These are phyloP conservation scores for Jimgerdemannia flammicorona DNA, from an alignment of 192 early-diverging fungal species.

Conservation along the genomic window DNA sequence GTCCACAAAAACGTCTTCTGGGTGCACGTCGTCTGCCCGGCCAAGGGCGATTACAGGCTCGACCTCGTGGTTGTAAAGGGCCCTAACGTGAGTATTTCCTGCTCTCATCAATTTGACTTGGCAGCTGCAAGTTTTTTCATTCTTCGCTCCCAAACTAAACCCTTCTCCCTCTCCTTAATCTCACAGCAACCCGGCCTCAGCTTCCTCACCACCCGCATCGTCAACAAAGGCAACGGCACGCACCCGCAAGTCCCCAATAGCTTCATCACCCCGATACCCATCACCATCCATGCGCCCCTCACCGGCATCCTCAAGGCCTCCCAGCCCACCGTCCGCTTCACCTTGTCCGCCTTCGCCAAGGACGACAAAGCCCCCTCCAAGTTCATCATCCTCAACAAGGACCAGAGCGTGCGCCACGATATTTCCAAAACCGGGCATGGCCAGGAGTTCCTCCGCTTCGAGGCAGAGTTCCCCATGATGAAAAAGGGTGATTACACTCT, in stretches of 20 bases:
- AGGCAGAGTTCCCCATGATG: background rate
- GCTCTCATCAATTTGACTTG: background rate
- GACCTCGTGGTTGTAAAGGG: background rate
- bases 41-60: background rate
- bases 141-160: background rate
- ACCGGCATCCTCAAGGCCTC: background rate
- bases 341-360: background rate
- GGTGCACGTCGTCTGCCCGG: conserved; percentile 8
- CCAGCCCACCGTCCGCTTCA: background rate
- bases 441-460: background rate
- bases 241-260: background rate
- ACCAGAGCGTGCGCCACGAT: background rate
- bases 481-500: background rate
- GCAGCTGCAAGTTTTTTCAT: background rate
- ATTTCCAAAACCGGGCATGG: background rate
- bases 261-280: background rate
- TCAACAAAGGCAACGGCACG: background rate
- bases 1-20: conserved; percentile 1
- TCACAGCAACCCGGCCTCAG: background rate
- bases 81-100: background rate
- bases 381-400: background rate
- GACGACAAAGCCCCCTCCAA: background rate
- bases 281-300: background rate
- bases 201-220: background rate
- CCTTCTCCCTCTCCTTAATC: background rate